Percentiles rank a stretch among this genome's conserved stretches.
phyloP scores from a whole-genome alignment of 148 eudicot species.

The Camellia japonica region DNA sequence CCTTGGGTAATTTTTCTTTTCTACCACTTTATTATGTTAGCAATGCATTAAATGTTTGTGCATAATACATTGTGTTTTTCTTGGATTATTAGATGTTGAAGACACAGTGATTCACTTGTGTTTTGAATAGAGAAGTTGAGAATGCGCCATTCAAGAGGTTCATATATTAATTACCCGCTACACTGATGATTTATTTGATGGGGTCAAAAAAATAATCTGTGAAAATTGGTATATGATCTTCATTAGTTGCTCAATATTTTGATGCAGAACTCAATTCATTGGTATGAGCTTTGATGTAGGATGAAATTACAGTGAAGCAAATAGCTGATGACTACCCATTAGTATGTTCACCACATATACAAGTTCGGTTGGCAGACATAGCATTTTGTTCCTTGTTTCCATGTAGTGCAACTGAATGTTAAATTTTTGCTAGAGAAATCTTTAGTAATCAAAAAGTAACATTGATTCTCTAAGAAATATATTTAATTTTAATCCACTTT shows the following conservation, averaged over 20 bases:
- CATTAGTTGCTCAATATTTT: neutral
- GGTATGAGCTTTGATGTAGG: constrained; percentile 8
- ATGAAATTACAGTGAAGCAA: neutral
- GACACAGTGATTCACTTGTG: constrained; percentile 4
- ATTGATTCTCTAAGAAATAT: too few species aligned
- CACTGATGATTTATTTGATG: neutral
- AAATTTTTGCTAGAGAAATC: too few species aligned
- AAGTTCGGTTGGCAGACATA: too few species aligned
- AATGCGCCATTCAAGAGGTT: constrained; percentile 1
- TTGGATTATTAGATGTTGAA: neutral
- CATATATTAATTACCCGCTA: neutral
- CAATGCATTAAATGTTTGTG: neutral
- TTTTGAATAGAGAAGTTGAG: constrained; percentile 11
- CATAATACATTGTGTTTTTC: neutral
- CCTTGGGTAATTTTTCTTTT: constrained; percentile 92
- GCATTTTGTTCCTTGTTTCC: too few species aligned
- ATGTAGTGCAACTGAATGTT: too few species aligned
- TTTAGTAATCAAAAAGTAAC: too few species aligned
- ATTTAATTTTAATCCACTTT: too few species aligned
- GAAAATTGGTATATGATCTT: too few species aligned
- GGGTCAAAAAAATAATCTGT: neutral
- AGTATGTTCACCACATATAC: too few species aligned
- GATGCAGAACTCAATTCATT: neutral
- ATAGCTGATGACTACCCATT: too few species aligned
- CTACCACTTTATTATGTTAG: constrained; percentile 17